phyloP scores from a whole-genome alignment of 805 yeast species.

The Pichia rugopelliculosa region DNA sequence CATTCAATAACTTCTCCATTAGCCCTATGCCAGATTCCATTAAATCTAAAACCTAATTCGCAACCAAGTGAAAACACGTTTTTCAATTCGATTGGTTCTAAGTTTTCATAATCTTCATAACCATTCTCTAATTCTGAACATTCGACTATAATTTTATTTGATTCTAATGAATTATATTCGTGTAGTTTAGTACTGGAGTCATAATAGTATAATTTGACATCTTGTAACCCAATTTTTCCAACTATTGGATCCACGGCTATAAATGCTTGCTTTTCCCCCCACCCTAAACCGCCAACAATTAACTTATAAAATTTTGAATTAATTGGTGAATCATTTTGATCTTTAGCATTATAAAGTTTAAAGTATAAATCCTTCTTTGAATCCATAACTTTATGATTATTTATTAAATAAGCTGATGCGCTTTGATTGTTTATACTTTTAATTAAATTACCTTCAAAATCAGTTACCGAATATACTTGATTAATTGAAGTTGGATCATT shows the following conservation, averaged over 20 bases:
- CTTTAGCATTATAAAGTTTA: slow-evolving; percentile 11
- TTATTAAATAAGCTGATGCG: slow-evolving; percentile 51
- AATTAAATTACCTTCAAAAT: slow-evolving; percentile 49
- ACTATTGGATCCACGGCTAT: slow-evolving; percentile 61
- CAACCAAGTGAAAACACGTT: slow-evolving; percentile 29
- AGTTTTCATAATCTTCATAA: slow-evolving; percentile 6
- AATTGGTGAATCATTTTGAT: not conserved
- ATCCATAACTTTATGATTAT: slow-evolving; percentile 30
- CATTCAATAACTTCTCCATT: slow-evolving; percentile 24
- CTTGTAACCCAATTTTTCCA: slow-evolving; percentile 18
- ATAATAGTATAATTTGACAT: slow-evolving; percentile 17
- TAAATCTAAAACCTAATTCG: slow-evolving; percentile 26
- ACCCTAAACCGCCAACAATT: slow-evolving; percentile 69
- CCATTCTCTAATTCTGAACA: slow-evolving; percentile 18
- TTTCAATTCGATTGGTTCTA: slow-evolving; percentile 6
- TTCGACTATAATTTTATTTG: slow-evolving; percentile 16
- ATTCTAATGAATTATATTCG: not conserved
- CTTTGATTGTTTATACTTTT: slow-evolving; percentile 47
- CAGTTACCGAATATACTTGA: slow-evolving; percentile 36
- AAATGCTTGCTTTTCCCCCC: slow-evolving; percentile 64
- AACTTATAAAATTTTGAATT: slow-evolving; percentile 38
- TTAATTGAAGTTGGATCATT: slow-evolving; percentile 6
- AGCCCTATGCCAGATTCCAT: slow-evolving; percentile 27
- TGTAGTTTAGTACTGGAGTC: not conserved
- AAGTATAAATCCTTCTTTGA: slow-evolving; percentile 20